Evolutionary conservation across 768 basidiomycete species (phyloP).

Genomic region (Lentinus tigrinus): DNA sequence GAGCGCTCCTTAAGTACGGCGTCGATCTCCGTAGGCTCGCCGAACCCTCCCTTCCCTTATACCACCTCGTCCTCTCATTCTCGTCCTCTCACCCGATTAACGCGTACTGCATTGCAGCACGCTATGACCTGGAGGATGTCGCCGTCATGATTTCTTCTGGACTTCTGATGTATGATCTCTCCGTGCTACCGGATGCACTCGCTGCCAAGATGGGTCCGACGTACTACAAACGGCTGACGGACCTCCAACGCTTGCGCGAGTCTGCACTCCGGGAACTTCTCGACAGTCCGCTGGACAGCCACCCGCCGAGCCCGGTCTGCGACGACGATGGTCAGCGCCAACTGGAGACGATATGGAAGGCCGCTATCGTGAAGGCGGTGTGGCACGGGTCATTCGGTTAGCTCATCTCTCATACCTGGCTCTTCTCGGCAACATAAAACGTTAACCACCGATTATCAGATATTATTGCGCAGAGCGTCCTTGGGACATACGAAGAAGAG

Average conservation of each 20-base stretch:
- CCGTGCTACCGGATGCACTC: conserved; percentile 35
- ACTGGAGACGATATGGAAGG: conserved; percentile 27
- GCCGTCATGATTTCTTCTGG: conserved; percentile 38
- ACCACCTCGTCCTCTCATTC: conserved; percentile 31
- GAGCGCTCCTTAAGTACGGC: conserved; percentile 28
- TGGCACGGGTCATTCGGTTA: conserved; percentile 25
- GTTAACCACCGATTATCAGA: too few relatives aligned
- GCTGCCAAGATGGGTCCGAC: conserved; percentile 38
- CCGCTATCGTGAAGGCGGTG: conserved; percentile 23
- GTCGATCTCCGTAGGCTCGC: conserved; percentile 22
- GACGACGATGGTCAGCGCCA: conserved; percentile 16
- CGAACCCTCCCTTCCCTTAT: conserved; percentile 28
- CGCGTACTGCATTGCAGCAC: conserved; percentile 40
- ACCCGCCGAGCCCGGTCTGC: conserved; percentile 23
- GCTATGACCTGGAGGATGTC: conserved; percentile 33
- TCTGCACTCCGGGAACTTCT: conserved; percentile 33
- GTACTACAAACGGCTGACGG: conserved; percentile 39
- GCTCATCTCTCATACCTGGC: too few relatives aligned
- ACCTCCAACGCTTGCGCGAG: conserved; percentile 35
- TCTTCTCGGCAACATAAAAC: too few relatives aligned
- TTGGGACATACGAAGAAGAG: too few relatives aligned
- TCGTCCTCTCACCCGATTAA: conserved; percentile 37
- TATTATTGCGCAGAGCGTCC: too few relatives aligned
- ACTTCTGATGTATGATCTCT: conserved; percentile 35
- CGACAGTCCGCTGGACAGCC: conserved; percentile 23